Conservation (phyloP, 139 green algal genomes). For the Edaphochlamys debaryana region DNA sequence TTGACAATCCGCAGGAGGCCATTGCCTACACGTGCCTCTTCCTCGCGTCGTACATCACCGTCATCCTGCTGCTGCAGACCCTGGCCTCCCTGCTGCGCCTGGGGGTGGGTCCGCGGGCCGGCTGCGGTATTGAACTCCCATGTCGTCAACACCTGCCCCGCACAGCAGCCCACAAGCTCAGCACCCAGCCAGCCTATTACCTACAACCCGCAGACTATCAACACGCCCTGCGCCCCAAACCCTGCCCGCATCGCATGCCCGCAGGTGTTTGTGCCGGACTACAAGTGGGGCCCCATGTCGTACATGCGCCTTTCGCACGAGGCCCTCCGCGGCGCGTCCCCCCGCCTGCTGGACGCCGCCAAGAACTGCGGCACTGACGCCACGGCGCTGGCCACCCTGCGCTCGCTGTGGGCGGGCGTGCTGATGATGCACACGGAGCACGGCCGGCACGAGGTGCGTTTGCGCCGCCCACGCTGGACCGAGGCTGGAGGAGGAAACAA, state of each 20-base stretch:
- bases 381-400: neutral
- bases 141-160: too few relatives aligned
- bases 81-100: neutral
- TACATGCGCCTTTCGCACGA: constrained; percentile 57
- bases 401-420: neutral
- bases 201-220: too few relatives aligned
- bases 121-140: too few relatives aligned
- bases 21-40: constrained; percentile 39
- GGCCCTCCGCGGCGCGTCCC: constrained; percentile 32
- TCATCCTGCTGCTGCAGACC: constrained; percentile 38
- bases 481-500: too few relatives aligned
- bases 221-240: too few relatives aligned
- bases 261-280: constrained; percentile 44
- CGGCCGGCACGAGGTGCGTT: constrained; percentile 43
- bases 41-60: constrained; percentile 42
- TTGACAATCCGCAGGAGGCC: constrained; percentile 34
- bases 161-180: too few relatives aligned
- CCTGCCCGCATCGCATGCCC: too few relatives aligned
- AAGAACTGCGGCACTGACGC: neutral
- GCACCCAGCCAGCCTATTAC: too few relatives aligned
- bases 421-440: constrained; percentile 25
- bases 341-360: neutral
- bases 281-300: constrained; percentile 43
- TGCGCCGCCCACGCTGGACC: too few relatives aligned
- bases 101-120: neutral